These are phyloP conservation scores for Nidularia pulvinata DNA, from an alignment of 768 basidiomycete species.

Conservation along the genomic window DNA sequence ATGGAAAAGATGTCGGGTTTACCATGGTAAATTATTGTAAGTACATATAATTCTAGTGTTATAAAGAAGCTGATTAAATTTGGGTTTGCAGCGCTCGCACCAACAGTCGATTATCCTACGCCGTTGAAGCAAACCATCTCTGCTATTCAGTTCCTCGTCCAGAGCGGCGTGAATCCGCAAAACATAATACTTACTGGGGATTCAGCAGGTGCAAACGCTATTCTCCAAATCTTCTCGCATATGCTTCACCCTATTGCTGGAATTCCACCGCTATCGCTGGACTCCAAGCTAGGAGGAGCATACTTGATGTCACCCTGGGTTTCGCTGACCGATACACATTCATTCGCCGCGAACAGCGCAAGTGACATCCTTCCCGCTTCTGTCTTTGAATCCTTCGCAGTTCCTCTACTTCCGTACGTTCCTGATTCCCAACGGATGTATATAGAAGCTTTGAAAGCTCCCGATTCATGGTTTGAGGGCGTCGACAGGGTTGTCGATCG, in stretches of 20 bases:
- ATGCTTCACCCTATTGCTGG: constrained; percentile 22
- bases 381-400: constrained; percentile 4
- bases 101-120: not conserved
- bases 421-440: constrained; percentile 19
- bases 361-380: constrained; percentile 17
- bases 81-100: not conserved
- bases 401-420: constrained; percentile 12
- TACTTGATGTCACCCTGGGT: constrained; percentile 31
- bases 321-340: constrained; percentile 18
- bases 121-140: not conserved
- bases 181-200: constrained; percentile 15
- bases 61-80: not conserved
- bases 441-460: constrained; percentile 23
- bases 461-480: constrained; percentile 29
- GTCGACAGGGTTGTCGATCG: constrained; percentile 24
- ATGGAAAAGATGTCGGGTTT: constrained; percentile 18
- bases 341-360: constrained; percentile 16
- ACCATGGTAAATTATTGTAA: constrained; percentile 28
- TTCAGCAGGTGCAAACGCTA: constrained; percentile 31
- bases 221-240: constrained; percentile 26
- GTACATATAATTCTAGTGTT: constrained; percentile 3
- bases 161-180: not conserved
- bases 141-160: not conserved
- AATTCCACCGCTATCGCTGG: constrained; percentile 15
- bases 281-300: constrained; percentile 16